Evolutionary conservation across 2,329 filamentous ascomycete species (phyloP).

Genomic region (Mycosphaerella arachidis): DNA sequence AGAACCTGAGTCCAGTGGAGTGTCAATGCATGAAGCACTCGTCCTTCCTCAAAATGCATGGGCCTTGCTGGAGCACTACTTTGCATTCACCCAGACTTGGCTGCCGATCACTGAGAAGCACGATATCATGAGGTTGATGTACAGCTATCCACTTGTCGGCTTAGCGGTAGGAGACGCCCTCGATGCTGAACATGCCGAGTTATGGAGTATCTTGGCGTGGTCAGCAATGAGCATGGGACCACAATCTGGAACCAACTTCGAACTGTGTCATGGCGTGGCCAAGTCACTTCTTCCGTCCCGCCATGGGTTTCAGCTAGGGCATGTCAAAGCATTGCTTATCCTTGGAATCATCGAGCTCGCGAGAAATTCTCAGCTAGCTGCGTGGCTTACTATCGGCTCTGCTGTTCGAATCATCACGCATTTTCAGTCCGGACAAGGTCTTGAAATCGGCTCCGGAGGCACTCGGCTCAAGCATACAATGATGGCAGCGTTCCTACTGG

Average conservation of each 20-base stretch:
- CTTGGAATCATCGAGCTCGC: conserved; percentile 62
- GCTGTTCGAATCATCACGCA: conserved; percentile 53
- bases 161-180: conserved; percentile 28
- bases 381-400: conserved; percentile 61
- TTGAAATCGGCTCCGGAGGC: conserved; percentile 7
- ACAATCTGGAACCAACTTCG: background rate
- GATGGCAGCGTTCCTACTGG: conserved; percentile 59
- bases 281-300: conserved; percentile 19
- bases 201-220: conserved; percentile 44
- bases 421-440: conserved; percentile 20
- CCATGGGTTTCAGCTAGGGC: conserved; percentile 34
- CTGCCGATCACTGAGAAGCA: conserved; percentile 68
- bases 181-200: conserved; percentile 40
- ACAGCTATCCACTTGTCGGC: conserved; percentile 48
- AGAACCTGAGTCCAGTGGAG: background rate
- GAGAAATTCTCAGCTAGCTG: conserved; percentile 51
- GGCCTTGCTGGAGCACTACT: conserved; percentile 66
- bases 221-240: conserved; percentile 31
- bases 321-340: conserved; percentile 41
- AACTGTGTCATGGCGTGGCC: conserved; percentile 11
- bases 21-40: conserved; percentile 8
- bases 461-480: conserved; percentile 40
- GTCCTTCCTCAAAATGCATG: conserved; percentile 52
- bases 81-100: conserved; percentile 72
- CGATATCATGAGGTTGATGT: conserved; percentile 55